Conservation (phyloP, 345 rosid species). For the Eucalyptus urophylla region DNA sequence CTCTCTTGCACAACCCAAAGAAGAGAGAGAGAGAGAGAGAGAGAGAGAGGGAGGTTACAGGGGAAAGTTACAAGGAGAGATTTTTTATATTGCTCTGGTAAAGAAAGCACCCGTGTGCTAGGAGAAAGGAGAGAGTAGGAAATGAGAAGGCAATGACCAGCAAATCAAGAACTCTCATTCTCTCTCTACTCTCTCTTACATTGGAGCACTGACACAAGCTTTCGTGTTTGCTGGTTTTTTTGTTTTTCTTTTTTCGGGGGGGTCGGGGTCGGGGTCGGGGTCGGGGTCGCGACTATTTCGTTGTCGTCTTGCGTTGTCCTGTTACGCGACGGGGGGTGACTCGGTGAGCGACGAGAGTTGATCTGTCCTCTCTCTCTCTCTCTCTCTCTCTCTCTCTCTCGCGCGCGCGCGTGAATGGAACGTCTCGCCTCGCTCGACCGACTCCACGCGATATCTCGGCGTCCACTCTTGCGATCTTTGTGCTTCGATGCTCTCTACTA, state of each 20-base stretch:
- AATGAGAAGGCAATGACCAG: background rate
- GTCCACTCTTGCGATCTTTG: accelerated
- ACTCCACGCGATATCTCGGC: background rate
- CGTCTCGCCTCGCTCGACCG: background rate
- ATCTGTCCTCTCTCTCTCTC: background rate
- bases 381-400: background rate
- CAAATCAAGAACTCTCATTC: background rate
- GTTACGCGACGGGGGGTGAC: background rate
- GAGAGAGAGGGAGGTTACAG: background rate
- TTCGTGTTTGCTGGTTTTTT: background rate
- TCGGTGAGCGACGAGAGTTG: background rate
- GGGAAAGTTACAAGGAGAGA: background rate
- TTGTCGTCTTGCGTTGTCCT: background rate
- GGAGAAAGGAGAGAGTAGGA: background rate
- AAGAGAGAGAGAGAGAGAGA: background rate
- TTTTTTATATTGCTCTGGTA: background rate
- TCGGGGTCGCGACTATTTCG: background rate
- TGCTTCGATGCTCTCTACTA: background rate
- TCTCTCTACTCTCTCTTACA: background rate
- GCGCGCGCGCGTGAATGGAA: background rate
- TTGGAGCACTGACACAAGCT: background rate
- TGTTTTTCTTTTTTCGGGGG: background rate
- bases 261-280: too few relatives aligned
- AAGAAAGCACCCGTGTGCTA: background rate
- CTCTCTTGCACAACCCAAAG: background rate